A percentile compares a stretch with the other conserved stretches of the same genome.
Evolutionary conservation across 208 protist genomes (phyloP).

Genomic region (Leishmania arabica): DNA sequence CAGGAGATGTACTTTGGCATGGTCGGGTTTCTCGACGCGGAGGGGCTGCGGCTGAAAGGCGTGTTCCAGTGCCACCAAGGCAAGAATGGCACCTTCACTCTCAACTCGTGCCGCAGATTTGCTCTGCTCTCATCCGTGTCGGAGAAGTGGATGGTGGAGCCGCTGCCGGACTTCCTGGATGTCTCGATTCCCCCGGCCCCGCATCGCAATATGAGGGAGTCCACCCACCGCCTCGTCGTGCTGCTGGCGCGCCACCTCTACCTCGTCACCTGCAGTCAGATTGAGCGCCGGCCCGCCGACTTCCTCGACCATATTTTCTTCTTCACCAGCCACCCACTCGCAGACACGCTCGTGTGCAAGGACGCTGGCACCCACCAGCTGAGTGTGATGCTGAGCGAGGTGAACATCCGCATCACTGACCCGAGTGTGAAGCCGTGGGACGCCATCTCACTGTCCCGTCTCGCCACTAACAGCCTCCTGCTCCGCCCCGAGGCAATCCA

Average conservation of each 20-base stretch:
- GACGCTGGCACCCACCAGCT: conserved; percentile 50
- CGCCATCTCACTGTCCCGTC: conserved; percentile 56
- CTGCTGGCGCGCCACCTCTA: conserved; percentile 85
- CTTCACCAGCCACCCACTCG: conserved; percentile 77
- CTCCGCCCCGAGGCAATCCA: conserved; percentile 48
- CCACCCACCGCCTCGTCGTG: conserved; percentile 86
- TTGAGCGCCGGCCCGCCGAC: conserved; percentile 41
- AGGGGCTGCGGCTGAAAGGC: conserved; percentile 75
- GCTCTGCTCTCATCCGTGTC: conserved; percentile 46
- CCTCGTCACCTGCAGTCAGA: conserved; percentile 70
- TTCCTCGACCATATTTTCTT: conserved; percentile 66
- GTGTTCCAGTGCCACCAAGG: conserved; percentile 58
- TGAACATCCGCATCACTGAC: conserved; percentile 59
- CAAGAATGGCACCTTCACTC: conserved; percentile 54
- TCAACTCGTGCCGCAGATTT: conserved; percentile 56
- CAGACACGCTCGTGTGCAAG: conserved; percentile 54
- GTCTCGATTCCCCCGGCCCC: conserved; percentile 46
- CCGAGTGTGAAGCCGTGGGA: conserved; percentile 78
- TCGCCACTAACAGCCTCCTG: conserved; percentile 69
- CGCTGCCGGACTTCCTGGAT: conserved; percentile 76
- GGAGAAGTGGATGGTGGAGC: conserved; percentile 66
- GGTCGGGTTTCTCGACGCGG: conserved; percentile 62
- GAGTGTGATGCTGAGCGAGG: conserved; percentile 65
- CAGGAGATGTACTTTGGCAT: conserved; percentile 36
- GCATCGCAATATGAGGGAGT: conserved; percentile 49